phyloP scores from a whole-genome alignment of 768 basidiomycete species.

The Cystobasidium ongulense region DNA sequence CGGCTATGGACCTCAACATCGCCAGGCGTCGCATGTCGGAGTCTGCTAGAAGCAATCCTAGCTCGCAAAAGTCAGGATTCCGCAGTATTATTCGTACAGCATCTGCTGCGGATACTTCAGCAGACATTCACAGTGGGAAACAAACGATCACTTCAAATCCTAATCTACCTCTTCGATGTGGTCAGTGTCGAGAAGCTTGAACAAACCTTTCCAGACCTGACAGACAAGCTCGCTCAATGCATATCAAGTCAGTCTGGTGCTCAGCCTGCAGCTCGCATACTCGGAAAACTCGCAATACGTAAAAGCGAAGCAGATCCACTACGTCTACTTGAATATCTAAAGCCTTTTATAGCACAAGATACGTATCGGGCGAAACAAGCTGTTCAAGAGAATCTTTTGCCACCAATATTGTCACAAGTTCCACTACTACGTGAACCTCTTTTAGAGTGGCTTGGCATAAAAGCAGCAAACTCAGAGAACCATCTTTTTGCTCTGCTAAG shows the following conservation, averaged over 20 bases:
- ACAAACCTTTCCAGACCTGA: background rate
- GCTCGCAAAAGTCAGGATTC: background rate
- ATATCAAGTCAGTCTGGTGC: conserved; percentile 15
- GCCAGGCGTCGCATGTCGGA: background rate
- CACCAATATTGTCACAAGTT: background rate
- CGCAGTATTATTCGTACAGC: background rate
- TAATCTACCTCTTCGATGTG: background rate
- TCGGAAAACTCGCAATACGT: background rate
- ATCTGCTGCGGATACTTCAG: conserved; percentile 2
- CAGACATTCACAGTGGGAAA: conserved; percentile 7
- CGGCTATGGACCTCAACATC: background rate
- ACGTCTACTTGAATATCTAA: background rate
- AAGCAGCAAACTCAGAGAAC: background rate
- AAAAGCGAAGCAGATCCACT: background rate
- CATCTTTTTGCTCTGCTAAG: background rate
- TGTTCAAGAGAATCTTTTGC: conserved; percentile 14
- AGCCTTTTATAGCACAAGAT: conserved; percentile 4
- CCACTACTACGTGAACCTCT: background rate
- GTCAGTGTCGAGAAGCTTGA: background rate
- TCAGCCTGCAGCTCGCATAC: background rate
- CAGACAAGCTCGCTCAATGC: conserved; percentile 2
- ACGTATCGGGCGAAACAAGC: background rate
- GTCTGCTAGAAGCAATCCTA: conserved; percentile 9
- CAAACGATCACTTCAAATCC: conserved; percentile 16
- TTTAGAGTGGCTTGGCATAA: background rate